A percentile compares a stretch with the other conserved stretches of the same genome.
These are phyloP conservation scores for Sporothrix mexicana DNA, from an alignment of 2,329 filamentous ascomycete genomes.

Conservation along the genomic window DNA sequence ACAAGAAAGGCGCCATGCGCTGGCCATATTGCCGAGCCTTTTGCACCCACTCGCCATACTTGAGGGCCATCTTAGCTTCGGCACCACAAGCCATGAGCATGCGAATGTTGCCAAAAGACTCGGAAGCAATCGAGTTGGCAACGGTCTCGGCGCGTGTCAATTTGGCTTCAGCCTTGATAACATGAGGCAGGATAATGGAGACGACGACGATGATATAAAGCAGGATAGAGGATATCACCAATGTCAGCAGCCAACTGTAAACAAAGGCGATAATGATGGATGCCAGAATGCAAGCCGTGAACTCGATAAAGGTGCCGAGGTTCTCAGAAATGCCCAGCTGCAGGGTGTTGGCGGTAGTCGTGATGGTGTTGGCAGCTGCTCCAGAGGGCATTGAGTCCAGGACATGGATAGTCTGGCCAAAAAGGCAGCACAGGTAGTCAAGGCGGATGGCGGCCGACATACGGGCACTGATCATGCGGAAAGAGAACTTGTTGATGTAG, in stretches of 20 bases:
- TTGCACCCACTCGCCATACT: slow-evolving; percentile 62
- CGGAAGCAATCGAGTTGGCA: slow-evolving; percentile 65
- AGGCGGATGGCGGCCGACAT: slow-evolving; percentile 67
- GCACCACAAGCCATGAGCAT: slow-evolving; percentile 70
- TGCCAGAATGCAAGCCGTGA: slow-evolving; percentile 56
- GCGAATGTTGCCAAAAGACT: slow-evolving; percentile 63
- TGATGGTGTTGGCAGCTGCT: slow-evolving; percentile 67
- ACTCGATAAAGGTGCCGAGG: slow-evolving; percentile 64
- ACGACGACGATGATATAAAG: slow-evolving; percentile 61
- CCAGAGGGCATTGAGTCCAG: slow-evolving; percentile 70
- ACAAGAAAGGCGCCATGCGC: slow-evolving; percentile 57
- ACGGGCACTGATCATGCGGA: slow-evolving; percentile 66
- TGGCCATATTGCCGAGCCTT: slow-evolving; percentile 58
- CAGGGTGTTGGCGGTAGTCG: slow-evolving; percentile 66
- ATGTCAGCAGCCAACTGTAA: slow-evolving; percentile 63
- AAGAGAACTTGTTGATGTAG: slow-evolving; percentile 61
- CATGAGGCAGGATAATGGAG: slow-evolving; percentile 58
- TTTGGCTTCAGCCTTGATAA: slow-evolving; percentile 57
- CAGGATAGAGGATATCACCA: slow-evolving; percentile 63
- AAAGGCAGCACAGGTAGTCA: slow-evolving; percentile 67
- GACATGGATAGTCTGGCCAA: slow-evolving; percentile 69
- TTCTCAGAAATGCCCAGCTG: slow-evolving; percentile 70
- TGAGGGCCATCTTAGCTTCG: slow-evolving; percentile 58
- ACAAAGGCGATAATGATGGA: slow-evolving; percentile 62
- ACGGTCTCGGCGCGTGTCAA: slow-evolving; percentile 60